Base-by-base conservation (phyloP, 805 yeast genomes). In the Starmerella apicola region DNA sequence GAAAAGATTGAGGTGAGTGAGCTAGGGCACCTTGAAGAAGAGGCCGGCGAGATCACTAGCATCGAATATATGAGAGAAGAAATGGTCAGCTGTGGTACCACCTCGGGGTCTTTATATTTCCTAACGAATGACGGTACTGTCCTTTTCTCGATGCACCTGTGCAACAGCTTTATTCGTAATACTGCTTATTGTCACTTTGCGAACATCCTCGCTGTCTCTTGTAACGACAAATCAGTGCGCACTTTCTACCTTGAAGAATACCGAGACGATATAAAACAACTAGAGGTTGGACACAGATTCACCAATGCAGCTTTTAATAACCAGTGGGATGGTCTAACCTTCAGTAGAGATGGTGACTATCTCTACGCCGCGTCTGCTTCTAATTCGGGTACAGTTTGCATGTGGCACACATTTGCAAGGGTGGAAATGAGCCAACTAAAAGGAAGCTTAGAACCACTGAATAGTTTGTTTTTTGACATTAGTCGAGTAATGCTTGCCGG, bases 271-370 rank as follows among this genome's bases (percentile, higher is more conserved):
- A 25, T 38, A 5, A 29, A 24, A 10, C 17, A 5, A n/a, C 20
- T 38, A 9, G 36, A n/a, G 15, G 31, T 44, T 13, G 42, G 41
- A 10, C 46, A 38, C 26, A 32, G 32, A 30, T 39, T 46, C 38
- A 29, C 26, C 17, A 48, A 46, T 19, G 23, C 28, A 7, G 44
- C 41, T 17, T 33, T 41, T 18, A 34, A 35, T 26, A 29, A 40
- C 35, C 43, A 39, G 25, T 46, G 44, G 41, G 22, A 13, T 13
- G 31, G 42, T 1, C 21, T 46, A 7, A 29, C 37, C 17, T 36
- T 44, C 27, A 46, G 44, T 33, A 28, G 24, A 13, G 41, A 41
- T 19, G 50, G 50, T 33, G 43, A 43, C 36, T 41, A 37, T 25
- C 37, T 46, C 28, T 39, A 36, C 20, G 50, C 48, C 3, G 42